Base-by-base conservation (phyloP, 1,284 basidiomycete genomes). In the Trametes hirsuta region DNA sequence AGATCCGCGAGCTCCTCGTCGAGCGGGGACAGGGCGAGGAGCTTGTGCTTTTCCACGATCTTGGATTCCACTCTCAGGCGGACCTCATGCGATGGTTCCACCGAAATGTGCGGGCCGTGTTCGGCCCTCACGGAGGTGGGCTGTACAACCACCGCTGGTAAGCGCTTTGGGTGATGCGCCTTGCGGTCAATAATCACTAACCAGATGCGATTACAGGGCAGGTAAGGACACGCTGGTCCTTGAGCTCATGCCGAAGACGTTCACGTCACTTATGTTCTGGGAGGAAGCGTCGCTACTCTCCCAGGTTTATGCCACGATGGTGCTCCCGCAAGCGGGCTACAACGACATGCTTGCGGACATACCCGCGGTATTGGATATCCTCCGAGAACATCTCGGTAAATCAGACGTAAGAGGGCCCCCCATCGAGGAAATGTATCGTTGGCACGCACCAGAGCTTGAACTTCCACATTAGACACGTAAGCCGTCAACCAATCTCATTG, bases 91-190 rank as follows among this genome's bases (percentile, higher is more conserved):
- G 5, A 4, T 61, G 59, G 59, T 57, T 61, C 50, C 54, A 61
- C 39, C n/a, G 40, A 9, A 61, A 61, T 30, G 59, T 49, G 8
- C 59, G 59, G 1, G 59, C 49, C 1, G 50, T 61, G 2, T 45
- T 61, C 14, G 59, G 59, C 6, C 59, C 54, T 24, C 59, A 61
- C 34, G 59, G 59, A 6, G 59, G 59, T 12, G 59, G 42, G 14
- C 40, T 61, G 15, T 61, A 51, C 47, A 51, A 61, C 45, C 59
- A 61, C 39, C 51, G 58, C 21, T 59, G 58, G 58, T 59, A 30
- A 42, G 57, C 48, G 8, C 15, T 24, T 24, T 35, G 15, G 12
- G 22, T 42, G 15, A 35, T 40, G 22, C 14, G 11, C 22, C 21
- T 12, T 40, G 34, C 25, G 11, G 1, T 30, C 8, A 4, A 30